phyloP scores from a whole-genome alignment of 306 rosid genomes.

The Datisca glomerata region DNA sequence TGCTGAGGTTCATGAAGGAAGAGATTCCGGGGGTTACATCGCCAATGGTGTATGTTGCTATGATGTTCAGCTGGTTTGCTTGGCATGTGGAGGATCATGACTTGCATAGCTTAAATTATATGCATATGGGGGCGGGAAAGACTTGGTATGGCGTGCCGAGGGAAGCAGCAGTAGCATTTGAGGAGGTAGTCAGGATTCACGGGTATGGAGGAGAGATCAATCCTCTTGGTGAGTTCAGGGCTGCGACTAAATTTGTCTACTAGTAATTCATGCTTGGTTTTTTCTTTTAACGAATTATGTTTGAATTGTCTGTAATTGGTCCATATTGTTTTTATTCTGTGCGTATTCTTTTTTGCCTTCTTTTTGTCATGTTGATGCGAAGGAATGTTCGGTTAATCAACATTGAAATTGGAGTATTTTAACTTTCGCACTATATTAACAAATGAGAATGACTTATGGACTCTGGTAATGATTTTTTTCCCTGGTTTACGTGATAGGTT shows the following conservation, averaged over 20 bases:
- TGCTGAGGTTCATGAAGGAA: constrained; percentile 96
- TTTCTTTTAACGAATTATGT: too few relatives aligned
- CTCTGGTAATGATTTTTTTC: too few relatives aligned
- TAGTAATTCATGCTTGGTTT: too few relatives aligned
- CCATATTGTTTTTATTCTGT: too few relatives aligned
- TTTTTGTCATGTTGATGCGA: too few relatives aligned
- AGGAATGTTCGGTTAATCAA: too few relatives aligned
- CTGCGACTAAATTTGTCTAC: constrained; percentile 9
- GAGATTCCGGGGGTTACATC: constrained; percentile 98
- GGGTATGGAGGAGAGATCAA: constrained; percentile 93
- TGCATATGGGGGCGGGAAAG: constrained; percentile 88
- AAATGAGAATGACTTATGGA: too few relatives aligned
- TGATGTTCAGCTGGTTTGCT: constrained; percentile 99
- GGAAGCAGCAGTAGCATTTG: constrained; percentile 91
- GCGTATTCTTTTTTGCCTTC: too few relatives aligned
- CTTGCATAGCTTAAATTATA: constrained; percentile 86
- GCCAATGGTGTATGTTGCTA: constrained; percentile 91
- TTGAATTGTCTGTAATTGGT: too few relatives aligned
- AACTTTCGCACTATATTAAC: too few relatives aligned
- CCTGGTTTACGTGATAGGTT: too few relatives aligned
- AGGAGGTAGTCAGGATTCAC: constrained; percentile 88
- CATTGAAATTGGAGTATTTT: too few relatives aligned
- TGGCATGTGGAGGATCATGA: constrained; percentile 99
- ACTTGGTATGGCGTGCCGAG: constrained; percentile 97
- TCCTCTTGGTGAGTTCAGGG: constrained; percentile 76